A percentile compares a stretch with the other conserved stretches of the same genome.
These are phyloP conservation scores for Arachis monticola DNA, from an alignment of 331 rosid genomes.

Conservation along the genomic window DNA sequence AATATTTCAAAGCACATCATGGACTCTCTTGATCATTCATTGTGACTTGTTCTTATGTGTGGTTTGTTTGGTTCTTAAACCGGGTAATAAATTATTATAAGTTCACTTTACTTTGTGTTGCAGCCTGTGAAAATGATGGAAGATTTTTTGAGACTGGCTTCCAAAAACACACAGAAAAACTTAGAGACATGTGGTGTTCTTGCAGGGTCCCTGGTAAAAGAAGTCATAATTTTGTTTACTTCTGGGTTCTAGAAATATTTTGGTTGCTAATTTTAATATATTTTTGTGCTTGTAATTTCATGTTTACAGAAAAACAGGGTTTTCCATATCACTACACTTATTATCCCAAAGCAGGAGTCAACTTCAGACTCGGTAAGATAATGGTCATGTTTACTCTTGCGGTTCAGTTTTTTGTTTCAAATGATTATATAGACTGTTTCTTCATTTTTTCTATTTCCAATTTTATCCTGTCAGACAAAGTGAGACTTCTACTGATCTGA, in stretches of 20 bases:
- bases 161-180: slow-evolving; percentile 76
- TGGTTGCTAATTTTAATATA: slow-evolving; percentile 37
- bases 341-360: slow-evolving; percentile 97
- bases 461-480: too few relatives aligned
- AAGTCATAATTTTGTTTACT: slow-evolving; percentile 29
- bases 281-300: slow-evolving; percentile 43
- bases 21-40: slow-evolving; percentile 30
- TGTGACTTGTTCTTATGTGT: slow-evolving; percentile 30
- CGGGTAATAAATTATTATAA: slow-evolving; percentile 23
- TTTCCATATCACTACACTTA: slow-evolving; percentile 88
- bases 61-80: slow-evolving; percentile 13
- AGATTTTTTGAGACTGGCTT: slow-evolving; percentile 89
- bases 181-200: slow-evolving; percentile 96
- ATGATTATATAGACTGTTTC: not conserved
- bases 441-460: too few relatives aligned
- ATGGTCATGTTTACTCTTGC: slow-evolving; percentile 31
- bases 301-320: slow-evolving; percentile 92
- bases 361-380: slow-evolving; percentile 93
- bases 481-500: slow-evolving; percentile 4
- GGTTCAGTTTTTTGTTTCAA: not conserved
- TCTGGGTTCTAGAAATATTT: slow-evolving; percentile 20
- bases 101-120: slow-evolving; percentile 35
- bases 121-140: slow-evolving; percentile 97
- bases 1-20: slow-evolving; percentile 9
- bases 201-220: slow-evolving; percentile 94